These are phyloP conservation scores for Thuidium tamariscinum DNA, from an alignment of 225 moss, liverwort and hornwort genomes.

Conservation along the genomic window DNA sequence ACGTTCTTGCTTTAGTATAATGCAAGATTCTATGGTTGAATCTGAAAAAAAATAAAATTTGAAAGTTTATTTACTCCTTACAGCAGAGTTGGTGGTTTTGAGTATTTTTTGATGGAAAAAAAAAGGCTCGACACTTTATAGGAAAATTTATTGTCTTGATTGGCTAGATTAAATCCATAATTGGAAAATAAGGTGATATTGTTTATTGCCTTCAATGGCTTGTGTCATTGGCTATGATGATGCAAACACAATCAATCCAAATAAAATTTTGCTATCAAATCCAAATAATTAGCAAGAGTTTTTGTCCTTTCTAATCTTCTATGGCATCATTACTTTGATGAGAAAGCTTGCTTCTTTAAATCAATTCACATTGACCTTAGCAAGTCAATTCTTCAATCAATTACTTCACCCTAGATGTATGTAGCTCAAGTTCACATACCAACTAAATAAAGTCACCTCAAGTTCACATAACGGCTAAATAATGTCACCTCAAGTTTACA, in stretches of 20 bases:
- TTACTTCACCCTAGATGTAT: not conserved
- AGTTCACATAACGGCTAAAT: no score
- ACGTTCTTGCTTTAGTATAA: not conserved
- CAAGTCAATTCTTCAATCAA: not conserved
- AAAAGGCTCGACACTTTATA: no score
- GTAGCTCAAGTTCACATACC: not conserved
- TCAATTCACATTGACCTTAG: not conserved
- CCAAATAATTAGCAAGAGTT: not conserved
- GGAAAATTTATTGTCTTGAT: no score
- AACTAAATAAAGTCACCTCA: not conserved
- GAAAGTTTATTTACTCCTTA: fast-evolving
- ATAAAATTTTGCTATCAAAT: not conserved
- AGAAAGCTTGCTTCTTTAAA: not conserved
- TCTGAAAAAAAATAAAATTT: not conserved
- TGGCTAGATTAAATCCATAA: no score
- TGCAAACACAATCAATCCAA: not conserved
- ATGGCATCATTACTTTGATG: not conserved
- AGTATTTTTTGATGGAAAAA: no score
- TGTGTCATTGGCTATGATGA: not conserved
- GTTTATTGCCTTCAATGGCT: not conserved
- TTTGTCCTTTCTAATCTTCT: not conserved
- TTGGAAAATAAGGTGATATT: no score
- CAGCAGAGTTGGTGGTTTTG: not conserved
- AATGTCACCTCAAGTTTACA: not conserved
- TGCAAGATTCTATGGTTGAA: not conserved